Evolutionary conservation across 352 stramenopile genomes (phyloP), one percentile per base, ranked within the genome.

Genomic region (Phytophthora fragariae): DNA sequence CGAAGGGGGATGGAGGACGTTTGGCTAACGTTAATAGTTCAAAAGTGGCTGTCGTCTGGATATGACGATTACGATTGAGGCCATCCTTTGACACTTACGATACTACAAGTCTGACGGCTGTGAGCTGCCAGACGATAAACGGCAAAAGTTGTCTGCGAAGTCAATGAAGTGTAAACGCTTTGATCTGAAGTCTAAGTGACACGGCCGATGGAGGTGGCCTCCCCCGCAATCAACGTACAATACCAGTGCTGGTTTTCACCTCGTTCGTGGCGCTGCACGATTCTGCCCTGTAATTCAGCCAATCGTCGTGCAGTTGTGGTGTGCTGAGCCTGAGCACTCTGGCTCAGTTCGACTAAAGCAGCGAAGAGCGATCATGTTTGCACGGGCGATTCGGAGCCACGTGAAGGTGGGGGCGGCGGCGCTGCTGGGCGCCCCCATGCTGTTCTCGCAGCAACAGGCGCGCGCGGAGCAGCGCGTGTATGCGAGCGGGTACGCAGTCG

Each of bases 381-480:
- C 66, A 62, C 82, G 79, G 56, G 70, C 59, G 37, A 35, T 84
- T 59, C 71, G 74, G 24, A 73, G 67, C 55, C 77, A 83, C 60
- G 62, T 68, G 15, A 81, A 77, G 65, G 61, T 84, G 24, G 74
- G 71, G 44, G 76, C 76, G 39, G 83, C 57, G 74, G 58, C 76
- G 70, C 29, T 82, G 12, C 62, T 91, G 17, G 71, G 74, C 47
- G 75, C 79, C 7, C 78, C 84, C 14, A 53, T 85, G 50, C 50
- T 80, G 17, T 62, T 84, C 14, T 76, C 72, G 2, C 67, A 79
- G 52, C 57, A 70, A 15, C 53, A 73, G 17, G 66, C 79, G 21
- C 81, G 65, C 41, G 68, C 80, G 0, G 87, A 94, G 65, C 77
- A 84, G 68, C 85, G 83, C 14, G 82, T 94, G 57, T 92, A 93